Evolutionary conservation across 176 grass and related monocot genomes (phyloP).

Genomic region (Aechmea fasciata): DNA sequence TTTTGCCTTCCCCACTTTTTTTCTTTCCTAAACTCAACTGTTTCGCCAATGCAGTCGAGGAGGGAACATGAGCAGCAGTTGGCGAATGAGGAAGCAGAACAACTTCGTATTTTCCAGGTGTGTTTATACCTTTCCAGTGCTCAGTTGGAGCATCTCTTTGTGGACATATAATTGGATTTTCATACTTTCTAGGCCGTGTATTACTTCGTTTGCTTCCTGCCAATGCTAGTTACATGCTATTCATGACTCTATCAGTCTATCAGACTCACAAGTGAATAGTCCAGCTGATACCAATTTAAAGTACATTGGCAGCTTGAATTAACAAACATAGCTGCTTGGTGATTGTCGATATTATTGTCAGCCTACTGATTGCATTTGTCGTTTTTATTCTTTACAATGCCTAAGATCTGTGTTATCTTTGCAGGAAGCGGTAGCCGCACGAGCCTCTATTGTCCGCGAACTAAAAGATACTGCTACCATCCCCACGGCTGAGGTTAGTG

Average conservation of each 20-base stretch:
- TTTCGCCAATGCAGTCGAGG: constrained; percentile 53
- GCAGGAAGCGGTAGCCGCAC: constrained; percentile 77
- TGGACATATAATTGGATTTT: neutral
- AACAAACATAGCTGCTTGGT: too few species aligned
- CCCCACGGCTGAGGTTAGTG: constrained; percentile 37
- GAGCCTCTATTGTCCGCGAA: constrained; percentile 52
- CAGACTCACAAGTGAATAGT: too few species aligned
- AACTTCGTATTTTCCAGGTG: constrained; percentile 86
- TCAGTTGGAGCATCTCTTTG: neutral
- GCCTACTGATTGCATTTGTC: neutral
- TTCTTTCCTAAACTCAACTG: neutral
- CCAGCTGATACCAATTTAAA: too few species aligned
- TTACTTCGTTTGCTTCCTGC: too few species aligned
- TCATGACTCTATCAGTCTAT: too few species aligned
- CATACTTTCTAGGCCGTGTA: too few species aligned
- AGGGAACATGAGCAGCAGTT: constrained; percentile 79
- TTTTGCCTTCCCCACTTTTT: neutral
- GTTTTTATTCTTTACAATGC: neutral
- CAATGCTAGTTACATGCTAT: too few species aligned
- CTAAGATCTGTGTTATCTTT: constrained; percentile 15
- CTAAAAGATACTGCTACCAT: constrained; percentile 40
- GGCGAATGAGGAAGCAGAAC: constrained; percentile 62
- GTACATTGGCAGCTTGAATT: too few species aligned
- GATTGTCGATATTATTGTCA: neutral
- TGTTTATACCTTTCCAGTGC: constrained; percentile 3